A percentile compares a stretch with the other conserved stretches of the same genome.
phyloP scores from a whole-genome alignment of 352 stramenopile genomes.

The Phytophthora europaea region DNA sequence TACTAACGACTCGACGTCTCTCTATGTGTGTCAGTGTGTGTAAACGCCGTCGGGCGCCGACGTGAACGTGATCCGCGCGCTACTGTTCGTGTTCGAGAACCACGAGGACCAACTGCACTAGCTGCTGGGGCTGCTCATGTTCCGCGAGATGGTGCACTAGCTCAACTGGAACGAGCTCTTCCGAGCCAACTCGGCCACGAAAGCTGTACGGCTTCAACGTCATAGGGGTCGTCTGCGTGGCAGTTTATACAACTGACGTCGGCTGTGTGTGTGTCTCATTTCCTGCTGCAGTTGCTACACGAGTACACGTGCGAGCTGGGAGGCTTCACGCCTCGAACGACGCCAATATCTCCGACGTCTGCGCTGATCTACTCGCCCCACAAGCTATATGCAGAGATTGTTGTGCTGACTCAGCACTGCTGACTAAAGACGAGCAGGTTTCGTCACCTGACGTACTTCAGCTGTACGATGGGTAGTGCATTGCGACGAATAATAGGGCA shows the following conservation, averaged over 20 bases:
- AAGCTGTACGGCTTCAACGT: constrained; percentile 42
- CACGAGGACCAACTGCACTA: constrained; percentile 82
- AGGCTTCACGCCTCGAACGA: constrained; percentile 4
- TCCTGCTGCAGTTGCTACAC: constrained; percentile 53
- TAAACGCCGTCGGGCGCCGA: constrained; percentile 47
- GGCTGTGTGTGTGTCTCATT: background rate
- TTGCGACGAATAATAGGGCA: no score
- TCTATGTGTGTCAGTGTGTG: background rate
- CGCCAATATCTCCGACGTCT: no score
- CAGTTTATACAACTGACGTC: constrained; percentile 1
- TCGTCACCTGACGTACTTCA: no score
- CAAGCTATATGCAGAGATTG: no score
- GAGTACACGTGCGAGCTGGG: constrained; percentile 84
- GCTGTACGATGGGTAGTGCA: no score
- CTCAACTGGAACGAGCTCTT: constrained; percentile 89
- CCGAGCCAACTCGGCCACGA: constrained; percentile 80
- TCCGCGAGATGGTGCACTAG: constrained; percentile 81
- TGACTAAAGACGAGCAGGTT: no score
- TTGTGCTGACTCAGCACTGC: no score
- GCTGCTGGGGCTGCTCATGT: constrained; percentile 76
- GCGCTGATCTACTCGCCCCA: no score
- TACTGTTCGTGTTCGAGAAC: constrained; percentile 78
- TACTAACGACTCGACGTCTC: background rate
- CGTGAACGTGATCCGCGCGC: constrained; percentile 68
- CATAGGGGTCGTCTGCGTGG: constrained; percentile 10